Base-by-base conservation (phyloP, 2,329 filamentous ascomycete genomes). In the Sporothrix sp. region DNA sequence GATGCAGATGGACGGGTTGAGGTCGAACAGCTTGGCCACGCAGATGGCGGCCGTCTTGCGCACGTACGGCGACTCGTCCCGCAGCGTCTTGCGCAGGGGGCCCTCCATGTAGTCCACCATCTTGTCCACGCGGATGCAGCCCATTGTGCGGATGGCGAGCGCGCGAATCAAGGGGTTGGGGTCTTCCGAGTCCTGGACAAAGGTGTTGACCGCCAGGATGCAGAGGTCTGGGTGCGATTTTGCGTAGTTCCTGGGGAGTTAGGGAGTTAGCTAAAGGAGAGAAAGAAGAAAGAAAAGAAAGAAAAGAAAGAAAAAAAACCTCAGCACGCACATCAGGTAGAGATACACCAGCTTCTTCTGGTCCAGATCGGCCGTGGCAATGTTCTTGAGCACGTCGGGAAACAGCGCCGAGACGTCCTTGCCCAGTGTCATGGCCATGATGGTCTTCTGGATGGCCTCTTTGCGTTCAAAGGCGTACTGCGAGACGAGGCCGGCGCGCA, bases 71-170 rank as follows among this genome's bases (percentile, higher is more conserved):
- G 91, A 97, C 69, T 98, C 93, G 70, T 98, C 93, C 67, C 89
- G 82, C 58, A 98, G 73, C 11, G 93, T 98, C 72, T 98, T 98
- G 60, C 93, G 81, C 56, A 98, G 70, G 13, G 93, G 93, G 63
- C 98, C 93, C 67, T 97, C 93, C 91, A 98, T 97, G 67, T 98
- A 98, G 65, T 98, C 93, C 58, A 97, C 88, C 88, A 98, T 98
- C 70, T 98, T 98, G 60, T 97, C 93, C 51, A 98, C 93, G 51
- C 93, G 77, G 61, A 98, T 97, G 64, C 93, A 97, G 36, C 93
- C 93, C 93, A 98, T 98, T 30, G 93, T 98, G 61, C 93, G 81
- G 66, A 98, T 95, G 50, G 93, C 93, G 47, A 98, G 77, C 46
- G 93, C 93, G 74, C 93, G 78, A 62, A 98, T 88, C 21, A 98